These are phyloP conservation scores for Ceratobasidium sp. DNA, from an alignment of 1,284 basidiomycete species.

Conservation along the genomic window DNA sequence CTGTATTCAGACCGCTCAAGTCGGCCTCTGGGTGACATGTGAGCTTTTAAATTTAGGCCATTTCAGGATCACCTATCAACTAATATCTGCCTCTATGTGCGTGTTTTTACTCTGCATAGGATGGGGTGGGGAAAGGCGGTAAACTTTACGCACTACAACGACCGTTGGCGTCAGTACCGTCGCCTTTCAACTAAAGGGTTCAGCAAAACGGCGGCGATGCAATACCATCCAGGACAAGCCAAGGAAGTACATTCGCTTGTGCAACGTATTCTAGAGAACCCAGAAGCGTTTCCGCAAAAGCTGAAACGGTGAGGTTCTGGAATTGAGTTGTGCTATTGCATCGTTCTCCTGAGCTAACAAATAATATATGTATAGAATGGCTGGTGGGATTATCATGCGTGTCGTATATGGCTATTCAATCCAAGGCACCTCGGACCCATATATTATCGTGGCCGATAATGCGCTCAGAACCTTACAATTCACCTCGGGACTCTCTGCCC, in stretches of 20 bases:
- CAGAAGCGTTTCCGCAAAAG: slow-evolving; percentile 19
- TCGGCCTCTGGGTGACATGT: slow-evolving; percentile 4
- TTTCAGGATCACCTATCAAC: neutral
- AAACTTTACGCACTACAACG: slow-evolving; percentile 2
- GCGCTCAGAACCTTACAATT: neutral
- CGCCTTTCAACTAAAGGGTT: slow-evolving; percentile 24
- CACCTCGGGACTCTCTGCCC: neutral
- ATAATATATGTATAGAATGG: neutral
- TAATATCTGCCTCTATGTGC: neutral
- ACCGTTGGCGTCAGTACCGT: slow-evolving; percentile 8
- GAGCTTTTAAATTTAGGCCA: neutral
- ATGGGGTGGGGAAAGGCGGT: slow-evolving; percentile 22
- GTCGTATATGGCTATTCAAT: slow-evolving; percentile 23
- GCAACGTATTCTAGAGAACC: slow-evolving; percentile 4
- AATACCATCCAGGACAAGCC: slow-evolving; percentile 16
- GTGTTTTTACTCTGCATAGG: neutral
- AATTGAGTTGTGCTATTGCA: neutral
- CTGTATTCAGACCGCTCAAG: slow-evolving; percentile 14
- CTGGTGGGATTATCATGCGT: slow-evolving; percentile 19
- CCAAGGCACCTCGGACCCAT: neutral
- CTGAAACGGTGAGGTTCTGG: slow-evolving; percentile 10
- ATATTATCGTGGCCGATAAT: neutral
- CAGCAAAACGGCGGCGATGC: slow-evolving; percentile 8
- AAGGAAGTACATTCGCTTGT: slow-evolving; percentile 4
- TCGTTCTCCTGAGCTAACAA: neutral